Evolutionary conservation across 208 protist species (phyloP).

Genomic region (Leptomonas pyrrhocoris): DNA sequence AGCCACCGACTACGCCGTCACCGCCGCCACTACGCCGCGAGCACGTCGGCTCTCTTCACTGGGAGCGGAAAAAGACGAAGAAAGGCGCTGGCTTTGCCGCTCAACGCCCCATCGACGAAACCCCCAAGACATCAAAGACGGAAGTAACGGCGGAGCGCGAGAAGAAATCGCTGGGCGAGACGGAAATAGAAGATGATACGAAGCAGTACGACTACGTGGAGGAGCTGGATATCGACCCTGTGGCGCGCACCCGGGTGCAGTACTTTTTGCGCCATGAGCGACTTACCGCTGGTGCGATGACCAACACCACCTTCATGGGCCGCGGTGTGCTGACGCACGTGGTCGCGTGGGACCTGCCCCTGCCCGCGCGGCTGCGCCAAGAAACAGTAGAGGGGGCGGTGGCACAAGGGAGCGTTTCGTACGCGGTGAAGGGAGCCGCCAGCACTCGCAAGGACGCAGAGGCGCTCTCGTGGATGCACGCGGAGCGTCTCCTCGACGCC

Average conservation of each 20-base stretch:
- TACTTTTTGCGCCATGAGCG: constrained; percentile 82
- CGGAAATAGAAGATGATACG: not conserved
- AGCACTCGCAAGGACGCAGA: constrained; percentile 85
- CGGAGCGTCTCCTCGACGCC: constrained; percentile 77
- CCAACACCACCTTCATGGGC: constrained; percentile 13
- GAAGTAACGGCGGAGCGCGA: no score
- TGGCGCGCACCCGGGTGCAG: constrained; percentile 70
- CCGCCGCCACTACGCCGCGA: constrained; percentile 83
- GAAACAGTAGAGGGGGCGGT: not conserved
- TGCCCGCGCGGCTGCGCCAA: constrained; percentile 34
- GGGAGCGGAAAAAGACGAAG: constrained; percentile 47
- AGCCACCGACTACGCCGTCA: constrained; percentile 48
- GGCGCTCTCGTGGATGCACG: constrained; percentile 90
- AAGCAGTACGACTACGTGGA: constrained; percentile 37
- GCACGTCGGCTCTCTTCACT: constrained; percentile 62
- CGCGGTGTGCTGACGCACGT: constrained; percentile 53
- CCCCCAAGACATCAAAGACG: not conserved
- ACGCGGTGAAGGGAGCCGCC: constrained; percentile 56
- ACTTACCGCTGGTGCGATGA: constrained; percentile 2
- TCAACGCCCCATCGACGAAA: not conserved
- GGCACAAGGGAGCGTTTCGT: not conserved
- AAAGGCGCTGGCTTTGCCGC: not conserved
- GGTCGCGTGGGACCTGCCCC: constrained; percentile 47
- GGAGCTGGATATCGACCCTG: constrained; percentile 65
- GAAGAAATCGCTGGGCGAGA: not conserved